phyloP scores from a whole-genome alignment of 441 rosid genomes.

The Populus hybrid region DNA sequence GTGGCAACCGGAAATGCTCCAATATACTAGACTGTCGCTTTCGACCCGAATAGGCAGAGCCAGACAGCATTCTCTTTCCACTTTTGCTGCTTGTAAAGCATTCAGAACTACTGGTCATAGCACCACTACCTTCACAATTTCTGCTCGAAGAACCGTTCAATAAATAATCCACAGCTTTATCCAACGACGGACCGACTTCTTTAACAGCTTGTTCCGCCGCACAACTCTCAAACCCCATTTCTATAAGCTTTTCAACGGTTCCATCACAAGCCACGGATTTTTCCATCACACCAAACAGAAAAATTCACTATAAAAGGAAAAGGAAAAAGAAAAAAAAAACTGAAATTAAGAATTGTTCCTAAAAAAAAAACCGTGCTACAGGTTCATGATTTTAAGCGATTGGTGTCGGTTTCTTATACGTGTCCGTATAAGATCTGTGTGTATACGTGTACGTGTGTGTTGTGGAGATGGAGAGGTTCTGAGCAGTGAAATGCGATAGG shows the following conservation, averaged over 20 bases:
- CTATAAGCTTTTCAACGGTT: constrained; percentile 43
- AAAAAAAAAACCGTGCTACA: neutral
- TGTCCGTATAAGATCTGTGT: neutral
- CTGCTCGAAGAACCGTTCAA: constrained; percentile 34
- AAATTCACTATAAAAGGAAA: neutral
- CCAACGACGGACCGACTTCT: constrained; percentile 56
- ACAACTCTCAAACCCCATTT: constrained; percentile 71
- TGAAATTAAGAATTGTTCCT: too few species aligned
- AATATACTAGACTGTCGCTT: constrained; percentile 54
- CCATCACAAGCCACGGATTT: constrained; percentile 26
- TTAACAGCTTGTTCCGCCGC: constrained; percentile 52
- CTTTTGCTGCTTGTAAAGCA: constrained; percentile 26
- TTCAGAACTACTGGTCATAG: constrained; percentile 27
- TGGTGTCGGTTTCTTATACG: neutral
- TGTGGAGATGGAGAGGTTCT: neutral
- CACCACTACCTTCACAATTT: constrained; percentile 18
- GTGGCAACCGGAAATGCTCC: constrained; percentile 51
- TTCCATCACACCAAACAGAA: neutral
- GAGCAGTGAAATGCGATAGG: neutral
- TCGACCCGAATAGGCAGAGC: constrained; percentile 21
- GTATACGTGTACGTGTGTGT: neutral
- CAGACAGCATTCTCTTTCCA: constrained; percentile 31
- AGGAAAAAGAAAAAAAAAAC: neutral
- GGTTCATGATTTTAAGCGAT: neutral
- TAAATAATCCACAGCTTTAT: constrained; percentile 53